A percentile compares a stretch with the other conserved stretches of the same genome.
Conservation (phyloP, 306 rosid genomes). For the Mimosa bimucronata region DNA sequence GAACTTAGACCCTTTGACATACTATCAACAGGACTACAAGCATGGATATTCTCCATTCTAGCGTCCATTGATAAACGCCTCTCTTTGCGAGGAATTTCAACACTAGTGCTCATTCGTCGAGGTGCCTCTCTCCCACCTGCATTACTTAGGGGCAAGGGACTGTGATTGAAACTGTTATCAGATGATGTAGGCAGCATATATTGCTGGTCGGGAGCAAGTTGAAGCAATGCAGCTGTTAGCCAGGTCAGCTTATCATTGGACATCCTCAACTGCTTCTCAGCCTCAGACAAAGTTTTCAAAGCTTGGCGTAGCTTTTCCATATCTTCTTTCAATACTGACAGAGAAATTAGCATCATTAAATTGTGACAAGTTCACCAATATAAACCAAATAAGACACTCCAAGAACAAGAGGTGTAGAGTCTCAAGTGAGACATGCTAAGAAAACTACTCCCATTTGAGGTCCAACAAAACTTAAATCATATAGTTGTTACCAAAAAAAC, state of each 20-base stretch:
- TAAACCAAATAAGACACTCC: conserved; percentile 18
- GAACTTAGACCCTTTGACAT: conserved; percentile 48
- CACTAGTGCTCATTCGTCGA: conserved; percentile 52
- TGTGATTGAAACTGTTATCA: conserved; percentile 80
- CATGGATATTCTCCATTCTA: conserved; percentile 50
- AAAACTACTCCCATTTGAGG: background rate
- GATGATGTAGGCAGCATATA: conserved; percentile 88
- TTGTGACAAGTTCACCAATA: conserved; percentile 4
- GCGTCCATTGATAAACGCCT: conserved; percentile 58
- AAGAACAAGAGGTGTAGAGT: conserved; percentile 16
- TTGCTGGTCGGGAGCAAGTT: conserved; percentile 98
- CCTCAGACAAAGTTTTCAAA: conserved; percentile 89
- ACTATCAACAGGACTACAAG: conserved; percentile 62
- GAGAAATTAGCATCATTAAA: conserved; percentile 21
- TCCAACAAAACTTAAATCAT: background rate
- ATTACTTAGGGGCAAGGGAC: conserved; percentile 68
- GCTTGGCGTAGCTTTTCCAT: conserved; percentile 99
- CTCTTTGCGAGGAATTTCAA: conserved; percentile 42
- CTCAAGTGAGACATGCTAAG: background rate
- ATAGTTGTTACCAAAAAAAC: background rate
- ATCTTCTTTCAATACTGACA: conserved; percentile 85
- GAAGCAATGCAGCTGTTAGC: conserved; percentile 97
- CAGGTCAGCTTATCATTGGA: conserved; percentile 95
- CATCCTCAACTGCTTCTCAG: conserved; percentile 94
- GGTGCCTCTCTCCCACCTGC: conserved; percentile 47